Conservation (phyloP, 805 yeast species). For the Trichomonascus vanleenenianus region DNA sequence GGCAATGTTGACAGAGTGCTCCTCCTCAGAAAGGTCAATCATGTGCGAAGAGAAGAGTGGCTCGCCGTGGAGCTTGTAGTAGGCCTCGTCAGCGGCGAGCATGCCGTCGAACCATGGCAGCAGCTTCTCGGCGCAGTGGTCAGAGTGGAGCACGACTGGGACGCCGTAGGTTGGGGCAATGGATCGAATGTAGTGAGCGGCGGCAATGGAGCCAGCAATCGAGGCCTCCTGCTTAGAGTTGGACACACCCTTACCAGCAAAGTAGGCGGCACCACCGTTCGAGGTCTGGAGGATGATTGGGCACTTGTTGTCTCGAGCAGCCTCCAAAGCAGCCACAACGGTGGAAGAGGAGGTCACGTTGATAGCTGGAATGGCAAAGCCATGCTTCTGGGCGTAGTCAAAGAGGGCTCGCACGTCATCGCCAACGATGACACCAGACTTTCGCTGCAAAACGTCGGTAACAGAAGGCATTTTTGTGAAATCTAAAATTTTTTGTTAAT, state of each 20-base stretch:
- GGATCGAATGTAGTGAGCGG: constrained; percentile 95
- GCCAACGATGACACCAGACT: constrained; percentile 97
- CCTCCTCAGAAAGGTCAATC: constrained; percentile 96
- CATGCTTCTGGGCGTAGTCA: constrained; percentile 86
- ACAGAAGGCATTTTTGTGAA: constrained; percentile 17
- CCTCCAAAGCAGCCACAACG: constrained; percentile 93
- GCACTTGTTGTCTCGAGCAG: constrained; percentile 88
- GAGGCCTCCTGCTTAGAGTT: constrained; percentile 93
- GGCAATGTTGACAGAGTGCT: constrained; percentile 91
- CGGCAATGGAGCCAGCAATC: constrained; percentile 91
- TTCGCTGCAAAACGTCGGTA: constrained; percentile 69
- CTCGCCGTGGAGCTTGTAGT: constrained; percentile 77
- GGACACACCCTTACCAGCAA: constrained; percentile 98
- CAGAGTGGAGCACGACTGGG: constrained; percentile 96
- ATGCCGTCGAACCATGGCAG: constrained; percentile 99
- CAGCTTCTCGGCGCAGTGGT: constrained; percentile 97
- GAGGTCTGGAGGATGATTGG: constrained; percentile 97
- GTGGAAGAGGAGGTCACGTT: constrained; percentile 98
- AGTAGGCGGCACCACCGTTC: constrained; percentile 99
- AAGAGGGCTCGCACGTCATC: constrained; percentile 79
- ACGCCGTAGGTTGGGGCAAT: constrained; percentile 94
- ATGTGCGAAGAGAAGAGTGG: constrained; percentile 98
- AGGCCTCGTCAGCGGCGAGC: constrained; percentile 93
- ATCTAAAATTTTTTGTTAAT: not conserved
- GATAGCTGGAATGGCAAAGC: constrained; percentile 97